Evolutionary conservation across 2,329 filamentous ascomycete species (phyloP).

Genomic region (Huntiella abstrusa): DNA sequence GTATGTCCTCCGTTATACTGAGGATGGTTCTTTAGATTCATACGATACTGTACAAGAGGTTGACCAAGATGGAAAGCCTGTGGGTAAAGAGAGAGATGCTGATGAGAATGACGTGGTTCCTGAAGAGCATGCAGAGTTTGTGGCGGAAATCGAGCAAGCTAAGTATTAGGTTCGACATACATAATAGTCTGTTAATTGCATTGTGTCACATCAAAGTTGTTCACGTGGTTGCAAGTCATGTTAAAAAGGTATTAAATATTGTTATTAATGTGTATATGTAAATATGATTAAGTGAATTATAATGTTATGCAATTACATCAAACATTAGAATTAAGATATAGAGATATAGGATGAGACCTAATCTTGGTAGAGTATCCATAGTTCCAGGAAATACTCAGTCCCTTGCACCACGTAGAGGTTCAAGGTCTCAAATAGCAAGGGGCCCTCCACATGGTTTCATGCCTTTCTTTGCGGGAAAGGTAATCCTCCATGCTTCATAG

Average conservation of each 20-base stretch:
- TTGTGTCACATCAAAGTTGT: too few species aligned
- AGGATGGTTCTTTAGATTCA: constrained; percentile 42
- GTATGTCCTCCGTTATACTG: constrained; percentile 67
- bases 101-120: neutral
- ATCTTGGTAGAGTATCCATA: constrained; percentile 4
- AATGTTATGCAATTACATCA: neutral
- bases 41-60: constrained; percentile 36
- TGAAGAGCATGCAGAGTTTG: neutral
- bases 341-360: constrained; percentile 4
- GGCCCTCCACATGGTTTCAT: constrained; percentile 13
- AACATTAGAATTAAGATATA: constrained; percentile 4
- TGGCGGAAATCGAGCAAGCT: too few species aligned
- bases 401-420: constrained; percentile 16
- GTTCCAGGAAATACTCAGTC: constrained; percentile 8
- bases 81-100: neutral
- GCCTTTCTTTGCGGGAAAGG: constrained; percentile 1
- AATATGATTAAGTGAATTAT: constrained; percentile 1
- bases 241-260: too few species aligned
- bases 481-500: constrained; percentile 14
- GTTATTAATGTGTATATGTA: too few species aligned
- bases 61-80: constrained; percentile 27
- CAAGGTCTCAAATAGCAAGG: constrained; percentile 14
- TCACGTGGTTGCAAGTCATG: too few species aligned
- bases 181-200: too few species aligned
- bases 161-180: too few species aligned